Base-by-base conservation (phyloP, 352 stramenopile species). In the Pythium brachiatum region DNA sequence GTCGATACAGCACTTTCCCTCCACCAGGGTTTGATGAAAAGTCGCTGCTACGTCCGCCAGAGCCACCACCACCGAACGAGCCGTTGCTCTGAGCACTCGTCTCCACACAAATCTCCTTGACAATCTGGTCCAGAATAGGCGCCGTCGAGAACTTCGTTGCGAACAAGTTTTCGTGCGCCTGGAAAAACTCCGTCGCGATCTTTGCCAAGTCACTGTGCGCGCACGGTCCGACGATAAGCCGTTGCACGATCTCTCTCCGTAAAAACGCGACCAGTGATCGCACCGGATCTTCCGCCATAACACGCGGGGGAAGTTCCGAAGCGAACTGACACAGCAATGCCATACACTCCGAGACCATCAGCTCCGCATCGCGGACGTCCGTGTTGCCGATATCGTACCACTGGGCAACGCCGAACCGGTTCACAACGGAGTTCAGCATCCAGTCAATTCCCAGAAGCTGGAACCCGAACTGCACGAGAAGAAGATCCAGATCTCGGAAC, bases 121-220 rank as follows among this genome's bases (percentile, higher is more conserved):
- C 64, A 36, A 94, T 83, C 50, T 89, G 78, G 54, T 95, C 86
- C 16, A 94, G 66, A 29, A 90, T 57, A 1, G 79, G 63, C 12
- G 74, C 86, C 16, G 73, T 75, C 7, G 86, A 92, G 44, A 95
- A 89, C 32, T 81, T 90, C 34, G 57, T 71, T 1, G 81, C 67
- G 59, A 90, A 83, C n/a, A 93, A 59, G 36, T 90, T 89, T 39
- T 95, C 86, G 20, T 90, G 83, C 18, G 68, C 77, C 7, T 79
- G 57, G 68, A 92, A 92, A 65, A 92, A 93, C 52, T 95, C 86
- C 27, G 84, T 91, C 26, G 79, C 73, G 57, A 90, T 89, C 69
- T 95, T 95, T 13, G 84, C 90, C 27, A 95, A 53, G 43, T 95
- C 86, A 31, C 83, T 93, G 62, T 95, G 85, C 8, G 81, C 86